Base-by-base conservation (phyloP, 495 filamentous ascomycete species). In the Amphirosellinia nigrospora region DNA sequence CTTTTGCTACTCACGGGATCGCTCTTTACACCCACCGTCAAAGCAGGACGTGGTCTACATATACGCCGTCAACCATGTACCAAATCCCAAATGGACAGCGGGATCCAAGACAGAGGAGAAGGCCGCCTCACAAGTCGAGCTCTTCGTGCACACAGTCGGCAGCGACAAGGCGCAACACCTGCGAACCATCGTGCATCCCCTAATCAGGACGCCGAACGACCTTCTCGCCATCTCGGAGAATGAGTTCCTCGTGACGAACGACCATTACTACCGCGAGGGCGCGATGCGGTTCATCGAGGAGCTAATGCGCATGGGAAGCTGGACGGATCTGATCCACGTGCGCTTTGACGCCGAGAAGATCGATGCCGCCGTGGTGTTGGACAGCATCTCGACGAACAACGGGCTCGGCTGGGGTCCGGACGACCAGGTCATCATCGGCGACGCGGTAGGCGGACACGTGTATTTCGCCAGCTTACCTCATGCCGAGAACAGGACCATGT, bases 1-100 rank as follows among this genome's bases (percentile, higher is more conserved):
- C 86, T 0, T 89, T 91, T 56, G 71, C 86, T 9, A 88, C 88
- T 0, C 89, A 90, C 69, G 89, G 89, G 10, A 87, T 91, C 66
- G 86, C 87, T 59, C 81, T 91, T 5, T 82, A 88, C 46, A 75
- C 73, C 0, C 88, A 36, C 82, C 80, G 0, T 73, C 80, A 11
- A 73, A 79, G 26, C 65, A 77, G 1, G 71, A 79, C 7, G 83
- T 87, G 0, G 85, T 90, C 10, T 90, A 89, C 75, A 86, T 90
- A 70, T 87, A 86, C 66, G 88, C 84, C 9, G 75, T 90, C 55
- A 91, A 91, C 68, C 88, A 91, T 55, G 64, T 84, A 23, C 78
- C 85, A 0, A 86, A 88, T 66, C 80, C 81, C 0, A 77, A 76
- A 3, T 82, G 72, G 70, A 79, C 75, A 65, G 56, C 58, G 56